phyloP scores from a whole-genome alignment of 768 basidiomycete species.

The Mycena capillaripes region DNA sequence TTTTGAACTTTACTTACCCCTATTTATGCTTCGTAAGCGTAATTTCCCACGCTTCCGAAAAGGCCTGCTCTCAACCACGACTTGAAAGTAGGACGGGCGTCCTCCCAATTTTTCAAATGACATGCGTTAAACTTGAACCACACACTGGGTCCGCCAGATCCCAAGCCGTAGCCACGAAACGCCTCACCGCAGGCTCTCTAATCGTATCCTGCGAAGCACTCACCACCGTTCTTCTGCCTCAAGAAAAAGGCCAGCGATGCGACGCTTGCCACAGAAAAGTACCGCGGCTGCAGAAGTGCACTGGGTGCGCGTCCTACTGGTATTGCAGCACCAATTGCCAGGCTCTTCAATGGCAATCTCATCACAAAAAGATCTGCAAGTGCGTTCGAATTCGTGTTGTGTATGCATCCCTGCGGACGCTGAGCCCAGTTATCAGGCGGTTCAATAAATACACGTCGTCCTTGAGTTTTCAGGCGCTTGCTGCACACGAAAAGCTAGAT shows the following conservation, averaged over 20 bases:
- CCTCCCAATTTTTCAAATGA: not conserved
- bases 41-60: too few relatives aligned
- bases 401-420: not conserved
- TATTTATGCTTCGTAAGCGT: too few relatives aligned
- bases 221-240: constrained; percentile 62
- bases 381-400: not conserved
- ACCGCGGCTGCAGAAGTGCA: constrained; percentile 66
- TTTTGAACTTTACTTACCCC: too few relatives aligned
- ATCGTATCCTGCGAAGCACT: constrained; percentile 64
- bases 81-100: not conserved
- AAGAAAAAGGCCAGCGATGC: constrained; percentile 76
- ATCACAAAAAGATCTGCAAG: constrained; percentile 82
- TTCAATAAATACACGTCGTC: constrained; percentile 64
- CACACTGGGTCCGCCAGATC: constrained; percentile 63
- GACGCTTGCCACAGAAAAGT: constrained; percentile 69
- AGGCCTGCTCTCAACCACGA: too few relatives aligned
- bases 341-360: constrained; percentile 70
- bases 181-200: constrained; percentile 59
- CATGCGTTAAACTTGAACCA: constrained; percentile 49
- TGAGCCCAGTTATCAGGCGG: constrained; percentile 19
- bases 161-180: constrained; percentile 58
- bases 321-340: constrained; percentile 83
- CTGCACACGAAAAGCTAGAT: constrained; percentile 69
- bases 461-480: constrained; percentile 60
- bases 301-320: constrained; percentile 78